Base-by-base conservation (phyloP, 108 stramenopile species). In the Skeletonema costatum region DNA sequence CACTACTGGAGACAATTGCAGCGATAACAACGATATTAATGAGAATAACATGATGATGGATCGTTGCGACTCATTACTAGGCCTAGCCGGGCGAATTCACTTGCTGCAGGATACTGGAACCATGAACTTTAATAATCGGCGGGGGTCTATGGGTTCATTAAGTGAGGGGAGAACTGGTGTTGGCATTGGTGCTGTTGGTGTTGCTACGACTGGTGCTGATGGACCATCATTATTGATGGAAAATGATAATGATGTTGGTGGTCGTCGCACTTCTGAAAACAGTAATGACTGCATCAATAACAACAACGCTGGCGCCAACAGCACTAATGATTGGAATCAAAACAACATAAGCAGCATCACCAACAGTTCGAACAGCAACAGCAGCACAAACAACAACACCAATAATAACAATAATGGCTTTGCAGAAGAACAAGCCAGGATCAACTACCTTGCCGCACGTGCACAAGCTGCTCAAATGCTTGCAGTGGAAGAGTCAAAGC, bases 381-480 rank as follows among this genome's bases (percentile, higher is more conserved):
- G 25, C 25, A 25, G 25, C 25, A 25, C 25, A 25, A 25, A 17
- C 32, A 62, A 19, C 60, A 72, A 46, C 32, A 61, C 41, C 16
- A 62, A n/a, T 16, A 44, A 36, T 19, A 48, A 4, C 38, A 70
- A 60, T 60, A 61, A 64, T 46, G 2, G 12, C 1, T 53, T 50
- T 44, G 60, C 21, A 39, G 51, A 71, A 38, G 70, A 61, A 14
- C 29, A 71, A 12, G 36, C 39, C 25, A 32, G n/a, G 4, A 77
- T 70, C 62, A 58, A 77, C 10, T 77, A 77, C 69, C 76, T 77
- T 46, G 76, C 76, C 3, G 76, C 76, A 30, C 38, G 76, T 4
- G 76, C 76, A 8, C 76, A 77, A 21, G 76, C 76, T 3, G 76
- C 76, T 16, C 76, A 77, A 64, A 70, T 70, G 76, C 61, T 77